A percentile compares a stretch with the other conserved stretches of the same genome.
Conservation (phyloP, 2,329 filamentous ascomycete species). For the Xylariaceae sp. region DNA sequence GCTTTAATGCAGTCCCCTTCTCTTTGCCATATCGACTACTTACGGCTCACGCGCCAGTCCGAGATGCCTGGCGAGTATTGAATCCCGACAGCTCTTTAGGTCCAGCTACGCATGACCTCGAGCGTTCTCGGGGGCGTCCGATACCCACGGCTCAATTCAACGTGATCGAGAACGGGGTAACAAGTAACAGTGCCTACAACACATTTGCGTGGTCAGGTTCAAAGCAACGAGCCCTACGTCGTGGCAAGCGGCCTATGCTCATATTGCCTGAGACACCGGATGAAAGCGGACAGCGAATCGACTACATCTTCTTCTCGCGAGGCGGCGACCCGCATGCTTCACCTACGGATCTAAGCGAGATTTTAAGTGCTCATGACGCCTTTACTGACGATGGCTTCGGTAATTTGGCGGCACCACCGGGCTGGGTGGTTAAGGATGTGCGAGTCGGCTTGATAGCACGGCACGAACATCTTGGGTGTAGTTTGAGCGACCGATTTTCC, state of each 20-base stretch:
- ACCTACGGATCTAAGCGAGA: constrained; percentile 14
- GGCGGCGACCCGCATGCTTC: constrained; percentile 29
- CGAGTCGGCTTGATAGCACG: constrained; percentile 76
- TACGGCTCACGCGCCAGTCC: constrained; percentile 70
- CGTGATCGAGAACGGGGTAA: constrained; percentile 74
- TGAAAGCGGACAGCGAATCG: constrained; percentile 76
- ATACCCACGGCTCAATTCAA: constrained; percentile 77
- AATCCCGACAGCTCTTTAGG: constrained; percentile 83
- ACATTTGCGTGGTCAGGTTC: constrained; percentile 86
- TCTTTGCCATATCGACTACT: constrained; percentile 83
- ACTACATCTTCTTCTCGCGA: constrained; percentile 85
- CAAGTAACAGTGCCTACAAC: constrained; percentile 81
- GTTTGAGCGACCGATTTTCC: constrained; percentile 91
- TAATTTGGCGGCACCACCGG: constrained; percentile 24
- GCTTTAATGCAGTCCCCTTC: constrained; percentile 94
- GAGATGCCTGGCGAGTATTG: constrained; percentile 78
- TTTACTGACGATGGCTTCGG: constrained; percentile 22
- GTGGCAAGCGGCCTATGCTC: constrained; percentile 55
- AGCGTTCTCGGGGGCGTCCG: constrained; percentile 61
- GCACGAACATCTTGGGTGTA: constrained; percentile 77
- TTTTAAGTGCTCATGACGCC: constrained; percentile 16
- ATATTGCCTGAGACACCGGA: constrained; percentile 66
- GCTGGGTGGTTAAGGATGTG: constrained; percentile 68
- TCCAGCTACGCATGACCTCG: constrained; percentile 61
- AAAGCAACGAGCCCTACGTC: constrained; percentile 63